Conservation (phyloP, 148 eudicot species). For the Suaeda aralocaspica region DNA sequence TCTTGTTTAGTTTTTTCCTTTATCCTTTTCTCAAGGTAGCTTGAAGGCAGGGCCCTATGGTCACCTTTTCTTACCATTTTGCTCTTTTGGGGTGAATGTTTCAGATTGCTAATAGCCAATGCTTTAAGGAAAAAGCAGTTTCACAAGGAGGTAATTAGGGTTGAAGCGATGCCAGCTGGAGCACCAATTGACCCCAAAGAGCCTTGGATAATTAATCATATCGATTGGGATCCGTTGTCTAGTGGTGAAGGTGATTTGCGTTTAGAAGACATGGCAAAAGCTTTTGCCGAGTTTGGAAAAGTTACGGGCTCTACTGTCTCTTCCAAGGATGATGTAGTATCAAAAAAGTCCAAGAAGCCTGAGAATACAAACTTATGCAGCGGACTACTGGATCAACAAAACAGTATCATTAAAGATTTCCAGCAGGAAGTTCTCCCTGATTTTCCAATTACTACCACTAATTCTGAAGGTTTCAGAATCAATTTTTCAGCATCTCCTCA, state of each 20-base stretch:
- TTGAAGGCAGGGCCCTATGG: background rate
- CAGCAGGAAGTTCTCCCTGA: constrained; percentile 14
- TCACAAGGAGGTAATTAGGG: constrained; percentile 69
- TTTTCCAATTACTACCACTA: constrained; percentile 13
- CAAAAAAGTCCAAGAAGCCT: constrained; percentile 19
- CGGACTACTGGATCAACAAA: constrained; percentile 16
- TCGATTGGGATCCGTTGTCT: constrained; percentile 92
- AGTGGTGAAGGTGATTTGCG: constrained; percentile 89
- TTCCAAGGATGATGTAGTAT: constrained; percentile 22
- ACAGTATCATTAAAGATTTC: constrained; percentile 17
- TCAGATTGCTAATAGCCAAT: constrained; percentile 61
- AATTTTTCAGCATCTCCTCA: constrained; percentile 15
- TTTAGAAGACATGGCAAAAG: constrained; percentile 80
- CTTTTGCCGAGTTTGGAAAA: constrained; percentile 48
- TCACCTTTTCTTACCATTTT: background rate
- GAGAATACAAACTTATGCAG: constrained; percentile 16
- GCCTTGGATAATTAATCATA: constrained; percentile 50
- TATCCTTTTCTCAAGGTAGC: background rate
- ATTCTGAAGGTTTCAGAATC: constrained; percentile 20
- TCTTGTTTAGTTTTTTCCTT: background rate
- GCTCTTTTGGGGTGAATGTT: background rate
- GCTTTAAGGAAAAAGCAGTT: constrained; percentile 72
- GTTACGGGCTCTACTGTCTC: constrained; percentile 16
- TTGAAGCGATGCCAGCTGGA: constrained; percentile 55
- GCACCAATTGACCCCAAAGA: constrained; percentile 32